Evolutionary conservation across 1,139 yeast genomes (phyloP), one percentile per base, ranked within the genome.

Genomic region (Hemisphaericaspora subhashii): DNA sequence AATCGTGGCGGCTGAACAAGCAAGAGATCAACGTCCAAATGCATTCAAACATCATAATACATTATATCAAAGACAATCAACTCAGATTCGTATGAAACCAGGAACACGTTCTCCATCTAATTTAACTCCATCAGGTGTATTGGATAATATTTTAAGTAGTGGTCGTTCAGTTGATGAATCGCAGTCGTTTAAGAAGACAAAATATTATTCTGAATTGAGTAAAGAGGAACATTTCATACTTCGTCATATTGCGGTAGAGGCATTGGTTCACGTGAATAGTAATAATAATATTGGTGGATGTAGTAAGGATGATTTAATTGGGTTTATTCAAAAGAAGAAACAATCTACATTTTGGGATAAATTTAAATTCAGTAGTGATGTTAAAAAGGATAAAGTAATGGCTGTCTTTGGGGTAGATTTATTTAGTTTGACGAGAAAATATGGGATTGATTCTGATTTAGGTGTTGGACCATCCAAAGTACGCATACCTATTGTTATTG

Each of bases 1-100:
- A 50, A 90, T 92, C 55, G 98, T 92, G 10, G 96, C 97, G 3
- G 95, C 96, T 5, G 98, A 92, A 54, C 97, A 90, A 60, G 96
- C 98, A 0, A 74, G 97, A 47, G 96, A 88, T 48, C 84, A 87
- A 54, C 76, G 96, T 42, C 95, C 95, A 5, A 86, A 86, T 58
- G 92, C 95, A 0, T 86, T 81, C 64, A 78, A 81, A 47, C 90
- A 81, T 57, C 89, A 83, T 50, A 71, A 72, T 46, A 60, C 71
- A 14, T 60, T 71, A 38, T 72, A 71, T 45, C 74, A 55, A 55
- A 64, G 62, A 57, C 66, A 54, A 50, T 66, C 33, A 9, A 33
- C 43, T 20, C 45, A 39, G 14, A 25, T 51, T 59, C 70, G 55
- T 49, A 52, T 50, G 63, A 40, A 40, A 24, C 34, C 35, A 21